Base-by-base conservation (phyloP, 2,329 filamentous ascomycete genomes). In the Nannizzia gypsea region DNA sequence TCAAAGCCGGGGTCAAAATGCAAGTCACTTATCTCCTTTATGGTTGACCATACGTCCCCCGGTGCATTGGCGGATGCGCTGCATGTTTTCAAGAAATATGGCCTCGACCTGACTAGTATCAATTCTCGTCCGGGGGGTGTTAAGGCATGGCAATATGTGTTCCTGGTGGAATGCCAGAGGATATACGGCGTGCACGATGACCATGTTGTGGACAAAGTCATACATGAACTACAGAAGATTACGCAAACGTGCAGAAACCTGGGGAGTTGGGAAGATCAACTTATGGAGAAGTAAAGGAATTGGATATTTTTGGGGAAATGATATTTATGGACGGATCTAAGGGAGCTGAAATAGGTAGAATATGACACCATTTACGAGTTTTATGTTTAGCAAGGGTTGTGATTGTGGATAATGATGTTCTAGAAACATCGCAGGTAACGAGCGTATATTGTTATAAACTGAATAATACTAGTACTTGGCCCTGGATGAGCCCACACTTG, bases 161-260 rank as follows among this genome's bases (percentile, higher is more conserved):
- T 97, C 76, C 91, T 97, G 70, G 85, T 96, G 31, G 92, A 97
- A 77, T 90, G 95, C 67, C 82, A 87, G 70, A 86, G 87, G 13
- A 61, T 63, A n/a, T 62, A 65, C 5, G 67, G 66, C 9, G 62
- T 62, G 22, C 65, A 69, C 56, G 67, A 68, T 59, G 68, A 70
- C 22, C 65, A 66, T 9, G 70, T 70, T 31, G 59, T 68, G 5
- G 64, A 65, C 6, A 67, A 60, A 40, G 61, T 74, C 48, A 62
- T 76, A 57, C 40, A 65, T 38, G 69, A 71, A 50, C 59, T 77
- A 52, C 64, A 63, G 20, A 60, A 65, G 55, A 72, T 71, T 50
- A 76, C 74, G 2, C 72, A 74, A 63, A 68, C 65, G 58, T 72
- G 73, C 64, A 70, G 71, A 59, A 66, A 75, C 58, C 52, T 74